Evolutionary conservation across 495 filamentous ascomycete species (phyloP).

Genomic region (Letharia lupina): DNA sequence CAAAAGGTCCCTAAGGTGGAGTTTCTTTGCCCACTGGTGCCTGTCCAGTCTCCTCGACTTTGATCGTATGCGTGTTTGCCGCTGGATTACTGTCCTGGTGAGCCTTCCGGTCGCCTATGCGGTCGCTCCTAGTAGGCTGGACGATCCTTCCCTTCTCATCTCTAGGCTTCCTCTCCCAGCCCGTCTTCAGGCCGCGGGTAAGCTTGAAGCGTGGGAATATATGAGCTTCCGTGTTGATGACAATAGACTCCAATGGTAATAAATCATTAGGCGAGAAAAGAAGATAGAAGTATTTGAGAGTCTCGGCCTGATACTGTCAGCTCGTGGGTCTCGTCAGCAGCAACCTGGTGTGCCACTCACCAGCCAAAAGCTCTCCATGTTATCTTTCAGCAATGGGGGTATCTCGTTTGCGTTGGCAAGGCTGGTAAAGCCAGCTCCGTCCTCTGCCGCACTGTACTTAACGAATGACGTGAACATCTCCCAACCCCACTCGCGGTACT

Average conservation of each 20-base stretch:
- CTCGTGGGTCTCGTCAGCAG: background rate
- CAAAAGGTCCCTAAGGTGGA: background rate
- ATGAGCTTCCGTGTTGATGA: constrained; percentile 96
- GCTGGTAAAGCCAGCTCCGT: constrained; percentile 67
- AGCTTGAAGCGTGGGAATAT: constrained; percentile 80
- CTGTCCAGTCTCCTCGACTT: constrained; percentile 8
- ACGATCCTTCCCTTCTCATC: constrained; percentile 34
- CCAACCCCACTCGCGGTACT: constrained; percentile 96
- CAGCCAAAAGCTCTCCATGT: constrained; percentile 96
- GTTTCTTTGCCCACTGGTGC: background rate
- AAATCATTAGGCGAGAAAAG: constrained; percentile 82
- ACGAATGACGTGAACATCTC: constrained; percentile 93
- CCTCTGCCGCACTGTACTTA: constrained; percentile 64
- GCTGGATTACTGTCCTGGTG: background rate
- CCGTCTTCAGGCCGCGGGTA: constrained; percentile 68
- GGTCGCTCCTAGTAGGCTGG: constrained; percentile 12
- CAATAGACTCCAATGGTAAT: constrained; percentile 72
- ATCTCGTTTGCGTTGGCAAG: constrained; percentile 64
- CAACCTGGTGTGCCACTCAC: constrained; percentile 35
- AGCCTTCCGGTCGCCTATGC: constrained; percentile 7
- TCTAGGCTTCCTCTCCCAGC: constrained; percentile 71
- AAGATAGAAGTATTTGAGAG: constrained; percentile 94
- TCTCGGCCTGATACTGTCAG: constrained; percentile 60
- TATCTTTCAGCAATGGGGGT: constrained; percentile 58
- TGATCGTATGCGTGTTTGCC: background rate